Evolutionary conservation across 352 stramenopile species (phyloP), one percentile per base, ranked within the genome.

Genomic region (Globisporangium acanthophoron): DNA sequence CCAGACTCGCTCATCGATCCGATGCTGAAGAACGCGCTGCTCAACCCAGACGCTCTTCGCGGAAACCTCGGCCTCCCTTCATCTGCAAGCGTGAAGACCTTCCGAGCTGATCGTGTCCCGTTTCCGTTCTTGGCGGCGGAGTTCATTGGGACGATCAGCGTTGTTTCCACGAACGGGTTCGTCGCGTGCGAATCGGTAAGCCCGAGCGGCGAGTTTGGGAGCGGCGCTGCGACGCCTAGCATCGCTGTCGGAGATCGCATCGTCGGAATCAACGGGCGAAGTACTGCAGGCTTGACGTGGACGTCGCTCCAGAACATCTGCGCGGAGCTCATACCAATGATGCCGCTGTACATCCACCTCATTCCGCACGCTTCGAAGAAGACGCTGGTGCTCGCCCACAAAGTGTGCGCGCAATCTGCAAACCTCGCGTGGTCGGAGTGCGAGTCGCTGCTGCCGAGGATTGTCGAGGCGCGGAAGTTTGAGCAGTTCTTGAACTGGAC

Each of bases 391-490:
- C 46, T 66, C 48, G 79, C 82, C 13, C 83, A 93, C 44, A 71
- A 80, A 63, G 56, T 51, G 18, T 92, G 83, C 39, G 58, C 80
- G n/a, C 67, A 87, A 43, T 69, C 62, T 60, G 76, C 74, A 3
- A 94, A 94, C 50, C 33, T 68, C 29, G 81, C 80, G n/a, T 81
- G 80, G 69, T 80, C 69, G 1, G 77, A 87, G 58, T 88, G 78
- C 31, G 69, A 75, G 43, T 62, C 60, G 50, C 55, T 91, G 47
- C 46, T 77, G 40, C 69, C 71, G 40, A 73, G 74, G 58, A 62
- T 92, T 5, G 60, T 79, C 27, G 72, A 81, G 46, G 73, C 74
- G 31, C 60, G 58, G 16, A 63, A 69, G 15, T 58, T 89, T n/a
- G 85, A 94, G 61, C 70, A 54, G 18, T 87, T 91, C 46, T 68